Evolutionary conservation across 352 stramenopile species (phyloP), one percentile per base, ranked within the genome.

Genomic region (Globisporangium camurandrum): DNA sequence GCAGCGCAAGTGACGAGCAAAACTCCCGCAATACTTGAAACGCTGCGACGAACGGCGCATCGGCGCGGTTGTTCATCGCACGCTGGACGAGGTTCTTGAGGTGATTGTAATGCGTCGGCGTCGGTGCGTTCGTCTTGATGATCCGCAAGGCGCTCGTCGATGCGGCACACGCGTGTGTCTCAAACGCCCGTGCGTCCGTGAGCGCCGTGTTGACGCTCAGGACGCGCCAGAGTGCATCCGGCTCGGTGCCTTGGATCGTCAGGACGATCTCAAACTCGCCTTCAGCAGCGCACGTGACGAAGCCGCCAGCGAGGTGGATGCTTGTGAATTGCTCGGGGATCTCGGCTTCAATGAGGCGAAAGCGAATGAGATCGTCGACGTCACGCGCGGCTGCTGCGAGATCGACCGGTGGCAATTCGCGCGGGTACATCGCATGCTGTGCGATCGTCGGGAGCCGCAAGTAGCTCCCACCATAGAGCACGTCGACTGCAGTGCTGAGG

Each of bases 31-130:
- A 88, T 44, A 93, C 73, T 43, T 70, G 67, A 49, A 88, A 88
- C 12, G 82, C 82, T 49, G 86, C 76, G 22, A 90, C 67, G 22
- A 93, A 88, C 8, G 82, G 82, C 37, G 62, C 74, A 10, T 76
- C 63, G n/a, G 82, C 87, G 54, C 88, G 83, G 62, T 91, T 91
- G 62, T 91, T 91, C 73, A 93, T 89, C n/a, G 71, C 64, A 27
- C 75, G 79, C 48, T 93, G 82, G 42, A 93, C 77, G 26, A 93
- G 63, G 46, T 91, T 88, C 52, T 84, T 85, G 43, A 93, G 56
- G 53, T 93, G 82, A 44, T 86, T 84, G 62, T 88, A 89, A 52
- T 93, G 79, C 6, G 62, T 62, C 24, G 69, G 47, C n/a, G 67
- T 86, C 10, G 82, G 82, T 27, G 79, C 75, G 49, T 77, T 89